A percentile compares a stretch with the other conserved stretches of the same genome.
These are phyloP conservation scores for Omphalea diandra DNA, from an alignment of 441 rosid genomes.

Conservation along the genomic window DNA sequence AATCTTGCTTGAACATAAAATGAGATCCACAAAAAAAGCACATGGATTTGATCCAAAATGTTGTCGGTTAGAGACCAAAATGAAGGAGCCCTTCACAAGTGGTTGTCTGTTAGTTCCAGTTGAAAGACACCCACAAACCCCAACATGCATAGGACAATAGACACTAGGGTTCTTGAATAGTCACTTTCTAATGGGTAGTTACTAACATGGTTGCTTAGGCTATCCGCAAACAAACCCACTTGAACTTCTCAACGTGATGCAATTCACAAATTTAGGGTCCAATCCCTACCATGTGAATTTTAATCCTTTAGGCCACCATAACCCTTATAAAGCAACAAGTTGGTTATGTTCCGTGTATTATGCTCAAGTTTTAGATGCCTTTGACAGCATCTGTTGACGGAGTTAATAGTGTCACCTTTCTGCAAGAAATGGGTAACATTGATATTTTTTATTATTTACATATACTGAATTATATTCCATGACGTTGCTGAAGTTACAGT, in stretches of 20 bases:
- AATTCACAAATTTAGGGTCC: background rate
- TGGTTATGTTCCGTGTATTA: constrained; percentile 14
- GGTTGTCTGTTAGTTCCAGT: constrained; percentile 36
- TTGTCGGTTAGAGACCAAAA: constrained; percentile 20
- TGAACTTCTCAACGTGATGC: background rate
- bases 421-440: background rate
- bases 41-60: constrained; percentile 30
- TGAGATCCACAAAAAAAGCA: constrained; percentile 36
- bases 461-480: too few relatives aligned
- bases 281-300: constrained; percentile 38
- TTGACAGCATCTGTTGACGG: background rate
- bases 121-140: constrained; percentile 12
- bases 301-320: constrained; percentile 29
- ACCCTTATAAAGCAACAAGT: constrained; percentile 21
- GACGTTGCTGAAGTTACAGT: too few relatives aligned
- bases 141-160: constrained; percentile 23
- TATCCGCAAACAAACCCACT: constrained; percentile 24
- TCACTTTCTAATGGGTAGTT: constrained; percentile 26
- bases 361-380: background rate
- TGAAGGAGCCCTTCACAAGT: constrained; percentile 47
- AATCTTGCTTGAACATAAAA: constrained; percentile 17
- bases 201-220: constrained; percentile 18
- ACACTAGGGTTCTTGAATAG: constrained; percentile 18
- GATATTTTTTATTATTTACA: background rate
- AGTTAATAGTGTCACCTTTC: background rate